Evolutionary conservation across 2,329 filamentous ascomycete genomes (phyloP).

Genomic region (Botrytis cinerea): DNA sequence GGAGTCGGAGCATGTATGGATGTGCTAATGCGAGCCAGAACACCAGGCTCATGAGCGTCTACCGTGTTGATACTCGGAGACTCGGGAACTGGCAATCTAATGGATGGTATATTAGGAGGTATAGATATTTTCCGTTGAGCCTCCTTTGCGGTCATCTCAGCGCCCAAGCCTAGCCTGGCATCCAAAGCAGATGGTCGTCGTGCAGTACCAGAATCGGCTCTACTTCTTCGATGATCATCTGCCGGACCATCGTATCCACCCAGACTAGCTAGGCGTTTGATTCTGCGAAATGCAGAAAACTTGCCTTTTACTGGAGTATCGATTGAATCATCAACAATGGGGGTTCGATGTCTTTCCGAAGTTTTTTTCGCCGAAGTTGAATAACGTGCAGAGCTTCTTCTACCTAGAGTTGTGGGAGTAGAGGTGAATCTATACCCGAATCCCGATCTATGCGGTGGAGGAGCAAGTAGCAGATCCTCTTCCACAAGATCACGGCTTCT

Average conservation of each 20-base stretch:
- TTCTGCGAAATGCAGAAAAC: conserved; percentile 17
- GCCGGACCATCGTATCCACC: conserved; percentile 21
- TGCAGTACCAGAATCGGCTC: background rate
- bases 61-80: too few species aligned
- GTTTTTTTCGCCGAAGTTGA: background rate
- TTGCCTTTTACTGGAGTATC: conserved; percentile 20
- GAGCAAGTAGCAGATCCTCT: conserved; percentile 10
- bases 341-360: background rate
- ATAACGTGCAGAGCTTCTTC: background rate
- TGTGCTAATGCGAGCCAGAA: conserved; percentile 1
- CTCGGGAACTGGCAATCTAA: background rate
- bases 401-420: background rate
- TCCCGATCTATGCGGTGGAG: conserved; percentile 18
- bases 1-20: background rate
- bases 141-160: background rate
- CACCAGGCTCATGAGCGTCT: background rate
- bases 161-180: conserved; percentile 2
- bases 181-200: conserved; percentile 7
- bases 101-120: background rate
- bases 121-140: conserved; percentile 7
- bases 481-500: conserved; percentile 7
- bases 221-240: background rate
- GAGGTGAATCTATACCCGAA: conserved; percentile 28
- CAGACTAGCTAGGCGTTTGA: conserved; percentile 19
- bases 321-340: background rate